phyloP scores from a whole-genome alignment of 345 rosid genomes.

The Streptanthus diversifolius region DNA sequence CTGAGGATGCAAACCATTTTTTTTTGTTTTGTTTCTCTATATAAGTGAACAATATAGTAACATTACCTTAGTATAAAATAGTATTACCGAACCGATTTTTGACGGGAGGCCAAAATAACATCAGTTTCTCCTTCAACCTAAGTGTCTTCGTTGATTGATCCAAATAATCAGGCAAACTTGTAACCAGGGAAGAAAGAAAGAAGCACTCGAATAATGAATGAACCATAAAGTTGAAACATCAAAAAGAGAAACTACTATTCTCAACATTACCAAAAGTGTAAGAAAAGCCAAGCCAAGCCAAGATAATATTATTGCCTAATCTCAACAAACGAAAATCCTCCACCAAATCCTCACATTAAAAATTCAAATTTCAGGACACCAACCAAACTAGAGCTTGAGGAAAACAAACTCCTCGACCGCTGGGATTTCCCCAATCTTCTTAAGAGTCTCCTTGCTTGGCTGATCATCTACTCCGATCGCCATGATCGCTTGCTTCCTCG shows the following conservation, averaged over 20 bases:
- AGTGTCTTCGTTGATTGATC: not conserved
- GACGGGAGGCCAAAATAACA: too few species aligned
- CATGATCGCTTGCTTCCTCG: slow-evolving; percentile 85
- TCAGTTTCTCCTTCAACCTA: too few species aligned
- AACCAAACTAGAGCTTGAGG: slow-evolving; percentile 59
- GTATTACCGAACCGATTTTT: too few species aligned
- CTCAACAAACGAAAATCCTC: slow-evolving; percentile 7
- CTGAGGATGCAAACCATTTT: too few species aligned
- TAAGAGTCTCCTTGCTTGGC: slow-evolving; percentile 54
- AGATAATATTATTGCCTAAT: slow-evolving; percentile 28
- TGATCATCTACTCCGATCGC: slow-evolving; percentile 89
- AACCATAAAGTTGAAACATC: slow-evolving; percentile 12
- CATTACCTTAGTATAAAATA: too few species aligned
- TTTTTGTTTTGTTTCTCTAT: too few species aligned
- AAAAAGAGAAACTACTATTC: slow-evolving; percentile 14
- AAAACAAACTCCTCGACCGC: slow-evolving; percentile 79
- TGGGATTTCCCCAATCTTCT: slow-evolving; percentile 70
- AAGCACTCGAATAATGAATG: not conserved
- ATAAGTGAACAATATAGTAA: too few species aligned
- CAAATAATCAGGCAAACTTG: not conserved
- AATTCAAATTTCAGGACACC: not conserved
- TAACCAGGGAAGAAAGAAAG: slow-evolving; percentile 2
- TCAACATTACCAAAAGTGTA: slow-evolving; percentile 27
- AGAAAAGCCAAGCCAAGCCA: not conserved
- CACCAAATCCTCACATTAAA: slow-evolving; percentile 11